These are phyloP conservation scores for Glycine latifolia DNA, from an alignment of 306 rosid genomes.

Conservation along the genomic window DNA sequence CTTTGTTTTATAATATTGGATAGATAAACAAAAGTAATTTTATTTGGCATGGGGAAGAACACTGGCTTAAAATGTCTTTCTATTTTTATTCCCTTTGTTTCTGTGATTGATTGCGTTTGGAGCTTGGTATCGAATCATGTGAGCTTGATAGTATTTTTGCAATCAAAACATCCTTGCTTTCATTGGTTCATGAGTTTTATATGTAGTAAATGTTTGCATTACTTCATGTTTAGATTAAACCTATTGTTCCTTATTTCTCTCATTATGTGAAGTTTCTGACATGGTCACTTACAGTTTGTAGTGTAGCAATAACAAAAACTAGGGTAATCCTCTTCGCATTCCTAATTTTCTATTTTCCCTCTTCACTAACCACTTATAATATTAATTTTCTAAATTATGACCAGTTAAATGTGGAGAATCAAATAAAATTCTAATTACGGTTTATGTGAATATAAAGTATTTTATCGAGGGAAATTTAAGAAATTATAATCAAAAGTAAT, in stretches of 20 bases:
- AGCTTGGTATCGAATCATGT: background rate
- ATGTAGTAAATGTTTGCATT: constrained; percentile 14
- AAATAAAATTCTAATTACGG: background rate
- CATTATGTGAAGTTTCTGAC: constrained; percentile 28
- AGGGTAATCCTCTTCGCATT: constrained; percentile 12
- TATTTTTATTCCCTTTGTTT: background rate
- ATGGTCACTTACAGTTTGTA: constrained; percentile 5
- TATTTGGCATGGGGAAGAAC: background rate
- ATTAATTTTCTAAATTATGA: constrained; percentile 6
- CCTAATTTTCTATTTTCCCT: background rate
- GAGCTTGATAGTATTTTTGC: background rate
- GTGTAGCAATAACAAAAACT: constrained; percentile 3
- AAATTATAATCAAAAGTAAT: constrained; percentile 11
- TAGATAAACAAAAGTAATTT: background rate
- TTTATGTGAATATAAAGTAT: constrained; percentile 12
- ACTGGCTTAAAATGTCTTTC: background rate
- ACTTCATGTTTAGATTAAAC: constrained; percentile 17
- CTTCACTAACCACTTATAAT: background rate
- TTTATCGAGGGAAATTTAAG: background rate
- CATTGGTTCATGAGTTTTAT: constrained; percentile 28
- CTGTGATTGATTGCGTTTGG: background rate
- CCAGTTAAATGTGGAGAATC: background rate
- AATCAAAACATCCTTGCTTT: constrained; percentile 13
- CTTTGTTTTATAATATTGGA: background rate
- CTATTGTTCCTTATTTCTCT: background rate